Evolutionary conservation across 305 asterid genomes (phyloP).

Genomic region (Ajuga reptans): DNA sequence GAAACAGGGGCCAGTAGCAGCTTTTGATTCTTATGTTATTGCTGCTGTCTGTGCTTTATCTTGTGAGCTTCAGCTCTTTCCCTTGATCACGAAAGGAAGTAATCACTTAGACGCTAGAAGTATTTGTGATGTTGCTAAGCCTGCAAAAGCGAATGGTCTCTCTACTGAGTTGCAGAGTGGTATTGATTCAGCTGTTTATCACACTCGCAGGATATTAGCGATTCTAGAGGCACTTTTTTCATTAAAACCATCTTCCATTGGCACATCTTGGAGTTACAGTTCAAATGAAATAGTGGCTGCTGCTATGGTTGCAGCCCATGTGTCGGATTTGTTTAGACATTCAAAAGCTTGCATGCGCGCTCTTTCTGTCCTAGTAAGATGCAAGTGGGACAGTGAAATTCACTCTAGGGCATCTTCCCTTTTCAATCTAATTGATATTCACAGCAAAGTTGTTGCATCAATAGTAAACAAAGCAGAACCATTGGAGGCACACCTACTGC

Average conservation of each 20-base stretch:
- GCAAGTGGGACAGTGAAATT: slow-evolving; percentile 92
- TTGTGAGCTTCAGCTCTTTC: slow-evolving; percentile 88
- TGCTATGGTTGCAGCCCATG: slow-evolving; percentile 99
- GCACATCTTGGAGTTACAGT: slow-evolving; percentile 87
- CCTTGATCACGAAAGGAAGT: slow-evolving; percentile 62
- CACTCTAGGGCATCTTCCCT: slow-evolving; percentile 87
- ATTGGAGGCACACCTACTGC: slow-evolving; percentile 72
- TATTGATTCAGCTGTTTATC: slow-evolving; percentile 73
- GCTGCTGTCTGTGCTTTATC: slow-evolving; percentile 98
- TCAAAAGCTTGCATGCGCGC: slow-evolving; percentile 94
- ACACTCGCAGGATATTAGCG: slow-evolving; percentile 72
- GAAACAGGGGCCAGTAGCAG: slow-evolving; percentile 90
- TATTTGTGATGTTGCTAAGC: slow-evolving; percentile 27
- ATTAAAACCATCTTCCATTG: slow-evolving; percentile 82
- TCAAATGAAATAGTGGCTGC: slow-evolving; percentile 97
- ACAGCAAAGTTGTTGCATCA: slow-evolving; percentile 87
- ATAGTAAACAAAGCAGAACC: slow-evolving; percentile 93
- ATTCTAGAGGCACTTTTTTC: slow-evolving; percentile 96
- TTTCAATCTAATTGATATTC: slow-evolving; percentile 81
- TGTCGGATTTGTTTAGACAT: slow-evolving; percentile 81
- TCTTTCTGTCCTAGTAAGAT: slow-evolving; percentile 65
- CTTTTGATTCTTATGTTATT: slow-evolving; percentile 92
- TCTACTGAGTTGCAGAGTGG: slow-evolving; percentile 52
- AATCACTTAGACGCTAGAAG: slow-evolving; percentile 30
- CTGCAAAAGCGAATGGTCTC: slow-evolving; percentile 41